phyloP scores from a whole-genome alignment of 805 yeast genomes.

The Candida qinlingensis region DNA sequence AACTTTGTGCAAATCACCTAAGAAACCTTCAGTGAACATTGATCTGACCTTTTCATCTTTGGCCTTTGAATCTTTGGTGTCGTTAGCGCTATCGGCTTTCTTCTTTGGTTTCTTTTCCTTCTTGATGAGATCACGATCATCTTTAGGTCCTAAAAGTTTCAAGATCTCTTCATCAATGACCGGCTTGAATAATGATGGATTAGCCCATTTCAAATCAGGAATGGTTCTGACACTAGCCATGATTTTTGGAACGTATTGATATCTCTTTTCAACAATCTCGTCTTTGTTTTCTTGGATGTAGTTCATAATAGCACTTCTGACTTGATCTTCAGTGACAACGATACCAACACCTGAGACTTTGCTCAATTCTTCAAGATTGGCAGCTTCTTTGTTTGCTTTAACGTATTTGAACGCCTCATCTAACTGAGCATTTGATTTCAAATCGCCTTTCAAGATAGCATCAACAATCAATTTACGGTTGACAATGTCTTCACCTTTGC shows the following conservation, averaged over 20 bases:
- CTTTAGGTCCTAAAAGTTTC: slow-evolving; percentile 84
- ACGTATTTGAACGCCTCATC: slow-evolving; percentile 76
- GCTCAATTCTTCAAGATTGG: slow-evolving; percentile 49
- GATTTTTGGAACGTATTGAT: slow-evolving; percentile 69
- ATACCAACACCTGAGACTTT: slow-evolving; percentile 78
- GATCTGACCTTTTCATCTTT: slow-evolving; percentile 38
- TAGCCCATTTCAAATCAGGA: slow-evolving; percentile 85
- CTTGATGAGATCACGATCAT: slow-evolving; percentile 82
- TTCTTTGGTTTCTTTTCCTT: slow-evolving; percentile 63
- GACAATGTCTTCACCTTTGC: slow-evolving; percentile 49
- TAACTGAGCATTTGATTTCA: slow-evolving; percentile 69
- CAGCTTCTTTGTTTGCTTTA: slow-evolving; percentile 41
- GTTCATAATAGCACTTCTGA: slow-evolving; percentile 47
- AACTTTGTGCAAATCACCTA: slow-evolving; percentile 91
- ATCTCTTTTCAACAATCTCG: slow-evolving; percentile 66
- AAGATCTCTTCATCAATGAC: slow-evolving; percentile 74
- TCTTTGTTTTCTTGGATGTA: slow-evolving; percentile 57
- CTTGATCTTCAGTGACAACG: slow-evolving; percentile 60
- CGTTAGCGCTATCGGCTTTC: slow-evolving; percentile 23
- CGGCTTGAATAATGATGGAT: slow-evolving; percentile 82
- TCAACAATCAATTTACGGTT: slow-evolving; percentile 48
- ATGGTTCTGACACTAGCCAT: slow-evolving; percentile 72
- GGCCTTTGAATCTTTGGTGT: slow-evolving; percentile 5
- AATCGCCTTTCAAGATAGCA: slow-evolving; percentile 58
- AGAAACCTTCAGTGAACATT: slow-evolving; percentile 93